Evolutionary conservation across 768 basidiomycete genomes (phyloP), one percentile per base, ranked within the genome.

Genomic region (Russula sp.): DNA sequence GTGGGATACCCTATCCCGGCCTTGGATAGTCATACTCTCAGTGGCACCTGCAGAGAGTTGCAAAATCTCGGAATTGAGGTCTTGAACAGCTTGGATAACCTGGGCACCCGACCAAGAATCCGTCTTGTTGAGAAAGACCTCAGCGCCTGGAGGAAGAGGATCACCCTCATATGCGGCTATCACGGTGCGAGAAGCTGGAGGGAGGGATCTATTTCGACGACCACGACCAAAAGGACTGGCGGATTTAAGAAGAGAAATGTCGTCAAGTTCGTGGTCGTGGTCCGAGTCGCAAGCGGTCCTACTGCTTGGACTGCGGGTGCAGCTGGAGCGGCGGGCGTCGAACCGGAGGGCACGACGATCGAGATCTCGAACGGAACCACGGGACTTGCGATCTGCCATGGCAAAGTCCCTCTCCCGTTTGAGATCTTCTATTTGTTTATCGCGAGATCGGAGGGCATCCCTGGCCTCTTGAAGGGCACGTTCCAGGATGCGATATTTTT

Each of bases 31-130:
- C 66, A 81, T 84, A 45, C 83, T 75, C 72, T 91, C 88, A 16
- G 86, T 84, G 7, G 86, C 87, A 25, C 84, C 81, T 16, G 87
- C 87, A 9, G 88, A 85, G 61, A 88, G 87, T 65, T 88, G 88
- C n/a, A 88, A 78, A 61, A 90, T 86, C 72, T 90, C 88, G 0
- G 86, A 83, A 69, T 90, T 90, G 71, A 90, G 79, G 68, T 90
- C 88, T 65, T 87, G 84, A 14, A 90, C 83, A 3, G 86, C 84
- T 69, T 90, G 87, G 51, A 90, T 80, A 70, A 90, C 79, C 70
- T 89, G 87, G 1, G 86, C 83, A 13, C 88, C 88, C 2, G 87
- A 88, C 86, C 84, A 88, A 35, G 72, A 68, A 71, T 90, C 88
- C 36, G 82, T 84, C 63, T 87, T 85, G 16, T 87, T 87, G 74